Conservation (phyloP, 805 yeast genomes). For the Dipodascus geniculatus region DNA sequence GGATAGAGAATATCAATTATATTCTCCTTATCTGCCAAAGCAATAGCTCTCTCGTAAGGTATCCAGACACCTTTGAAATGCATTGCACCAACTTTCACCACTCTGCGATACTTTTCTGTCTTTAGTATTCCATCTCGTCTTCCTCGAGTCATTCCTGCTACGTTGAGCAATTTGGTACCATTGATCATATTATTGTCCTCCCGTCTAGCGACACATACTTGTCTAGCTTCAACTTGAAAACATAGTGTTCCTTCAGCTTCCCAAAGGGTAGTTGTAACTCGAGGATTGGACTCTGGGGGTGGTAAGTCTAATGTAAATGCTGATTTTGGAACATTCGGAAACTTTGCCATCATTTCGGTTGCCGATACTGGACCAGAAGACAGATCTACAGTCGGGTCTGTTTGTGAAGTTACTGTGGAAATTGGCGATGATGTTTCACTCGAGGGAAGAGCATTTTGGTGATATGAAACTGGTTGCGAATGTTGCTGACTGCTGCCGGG, state of each 20-base stretch:
- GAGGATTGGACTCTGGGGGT: constrained; percentile 31
- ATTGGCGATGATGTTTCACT: not conserved
- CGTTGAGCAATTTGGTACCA: constrained; percentile 73
- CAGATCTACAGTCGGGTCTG: not conserved
- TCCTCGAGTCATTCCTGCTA: constrained; percentile 81
- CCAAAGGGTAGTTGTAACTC: constrained; percentile 82
- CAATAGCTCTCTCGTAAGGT: constrained; percentile 71
- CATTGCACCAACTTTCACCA: constrained; percentile 79
- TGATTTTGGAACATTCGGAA: not conserved
- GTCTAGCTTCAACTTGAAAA: constrained; percentile 76
- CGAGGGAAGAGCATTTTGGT: not conserved
- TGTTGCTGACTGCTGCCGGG: not conserved
- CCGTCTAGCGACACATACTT: constrained; percentile 69
- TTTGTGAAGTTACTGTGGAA: not conserved
- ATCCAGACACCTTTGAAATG: constrained; percentile 86
- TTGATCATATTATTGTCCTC: constrained; percentile 80
- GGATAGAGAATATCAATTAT: constrained; percentile 58
- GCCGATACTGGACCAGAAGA: not conserved
- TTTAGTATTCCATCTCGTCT: constrained; percentile 76
- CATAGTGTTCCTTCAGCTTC: constrained; percentile 78
- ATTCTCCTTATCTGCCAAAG: constrained; percentile 72
- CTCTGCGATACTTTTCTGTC: constrained; percentile 65
- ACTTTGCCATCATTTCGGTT: not conserved
- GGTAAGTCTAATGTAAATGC: not conserved
- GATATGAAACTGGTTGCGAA: not conserved